Evolutionary conservation across 2,329 filamentous ascomycete species (phyloP), one percentile per base, ranked within the genome.

Genomic region (Cordyceps pruinosa): DNA sequence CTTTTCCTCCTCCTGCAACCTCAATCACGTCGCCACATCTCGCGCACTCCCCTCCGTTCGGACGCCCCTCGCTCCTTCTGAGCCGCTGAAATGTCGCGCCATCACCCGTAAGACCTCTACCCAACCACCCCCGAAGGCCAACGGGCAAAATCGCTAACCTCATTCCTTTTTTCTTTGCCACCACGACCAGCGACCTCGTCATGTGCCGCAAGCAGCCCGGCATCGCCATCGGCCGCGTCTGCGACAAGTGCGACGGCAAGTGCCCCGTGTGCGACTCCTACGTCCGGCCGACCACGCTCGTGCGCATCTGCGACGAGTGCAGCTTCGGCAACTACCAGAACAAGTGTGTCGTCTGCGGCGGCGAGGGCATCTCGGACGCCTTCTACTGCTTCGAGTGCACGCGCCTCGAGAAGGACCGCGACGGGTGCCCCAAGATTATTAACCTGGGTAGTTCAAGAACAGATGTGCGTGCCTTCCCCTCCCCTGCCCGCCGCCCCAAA

Each of bases 311-410:
- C 80, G 94, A 99, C 78, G 94, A 99, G 77, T 99, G 94, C 81
- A 92, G 89, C 71, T 99, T 99, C 73, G 94, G 94, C 70, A 99
- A 99, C 81, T 99, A 97, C 79, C 94, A 97, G 77, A 99, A 99
- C 79, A 99, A 99, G 75, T 99, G 94, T 72, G 91, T 99, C 65
- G 94, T 99, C 44, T 99, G 94, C 75, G 94, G 94, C 71, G 94
- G 94, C 66, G 94, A 97, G 76, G 94, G 94, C 30, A 99, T 99
- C 71, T 94, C 89, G 34, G 94, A 99, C 72, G 94, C 94, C 50
- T 97, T 97, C 74, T 99, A 99, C 78, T 99, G 94, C 79, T 97
- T 97, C 70, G 94, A 99, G 75, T 99, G 94, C 72, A 99, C 94
- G 59, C 83, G 94, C 8, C 77, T 99, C 17, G 94, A 99, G 72